Evolutionary conservation across 768 basidiomycete genomes (phyloP).

Genomic region (Russula sp.): DNA sequence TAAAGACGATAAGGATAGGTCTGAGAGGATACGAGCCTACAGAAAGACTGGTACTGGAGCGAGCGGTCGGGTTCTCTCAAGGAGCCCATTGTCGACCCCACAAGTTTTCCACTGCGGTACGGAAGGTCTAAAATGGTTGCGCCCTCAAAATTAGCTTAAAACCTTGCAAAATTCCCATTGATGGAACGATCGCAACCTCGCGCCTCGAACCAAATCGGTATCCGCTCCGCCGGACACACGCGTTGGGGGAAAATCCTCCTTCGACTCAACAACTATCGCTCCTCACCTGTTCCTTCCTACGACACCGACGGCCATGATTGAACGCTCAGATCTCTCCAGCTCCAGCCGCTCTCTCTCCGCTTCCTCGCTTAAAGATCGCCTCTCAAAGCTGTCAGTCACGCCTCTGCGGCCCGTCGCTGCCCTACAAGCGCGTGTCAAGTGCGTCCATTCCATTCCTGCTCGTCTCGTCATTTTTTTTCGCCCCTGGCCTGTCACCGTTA

Average conservation of each 20-base stretch:
- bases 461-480: not conserved
- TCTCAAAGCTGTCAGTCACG: conserved; percentile 51
- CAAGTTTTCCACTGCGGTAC: not conserved
- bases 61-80: too few relatives aligned
- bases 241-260: not conserved
- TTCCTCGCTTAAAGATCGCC: conserved; percentile 55
- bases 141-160: not conserved
- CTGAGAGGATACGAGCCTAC: not conserved
- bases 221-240: conserved; percentile 6
- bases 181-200: not conserved
- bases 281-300: not conserved
- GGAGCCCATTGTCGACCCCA: too few relatives aligned
- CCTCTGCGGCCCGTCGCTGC: conserved; percentile 61
- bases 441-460: conserved; percentile 36
- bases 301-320: conserved; percentile 1
- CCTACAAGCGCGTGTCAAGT: conserved; percentile 75
- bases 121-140: not conserved
- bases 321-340: conserved; percentile 34
- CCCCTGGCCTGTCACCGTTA: not conserved
- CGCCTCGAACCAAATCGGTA: not conserved
- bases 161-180: not conserved
- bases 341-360: conserved; percentile 57
- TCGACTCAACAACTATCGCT: too few relatives aligned
- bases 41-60: not conserved
- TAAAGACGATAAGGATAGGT: too few relatives aligned